Evolutionary conservation across 2,329 filamentous ascomycete species (phyloP), one percentile per base, ranked within the genome.

Genomic region (Neonectria ditissima): DNA sequence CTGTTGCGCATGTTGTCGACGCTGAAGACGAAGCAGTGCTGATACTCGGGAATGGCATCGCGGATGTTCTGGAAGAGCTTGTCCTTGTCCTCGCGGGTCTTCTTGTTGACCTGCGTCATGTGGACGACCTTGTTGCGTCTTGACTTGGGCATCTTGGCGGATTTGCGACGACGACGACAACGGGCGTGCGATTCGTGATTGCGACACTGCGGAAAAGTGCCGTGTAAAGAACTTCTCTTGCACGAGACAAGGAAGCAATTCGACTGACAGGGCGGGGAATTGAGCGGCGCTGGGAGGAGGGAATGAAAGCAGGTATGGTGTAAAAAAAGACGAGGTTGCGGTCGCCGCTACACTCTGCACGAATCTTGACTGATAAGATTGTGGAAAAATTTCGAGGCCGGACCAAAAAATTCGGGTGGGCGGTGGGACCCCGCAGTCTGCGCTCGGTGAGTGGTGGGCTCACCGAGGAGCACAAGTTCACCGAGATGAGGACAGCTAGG

Each of bases 1-100:
- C 91, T 97, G 84, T 99, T 99, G 79, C 96, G 93, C 93, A 97
- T 97, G 84, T 98, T 97, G 78, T 97, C 92, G 72, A 99, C 91
- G 75, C 88, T 87, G 80, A 99, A 97, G 77, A 97, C 92, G 82
- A 97, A 97, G 82, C 95, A 92, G 85, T 95, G 89, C 80, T 94
- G 88, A 85, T 95, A 97, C 76, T 92, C 84, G 77, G 94, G 91
- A 65, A 97, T 86, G 75, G 90, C 90, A 78, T 94, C 91, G 79
- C 94, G 93, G 69, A 99, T 91, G 79, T 92, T 93, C 80, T 91
- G 85, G 83, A 95, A 97, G 67, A 98, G 91, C 76, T 91, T 90
- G 76, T 94, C 88, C 80, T 94, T 94, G 80, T 97, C 92, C 84
- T 97, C 97, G 81, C 92, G 91, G 67, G 89, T 91, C 86, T 97